Evolutionary conservation across 1,139 yeast species (phyloP), one percentile per base, ranked within the genome.

Genomic region (Geotrichum restrictum): DNA sequence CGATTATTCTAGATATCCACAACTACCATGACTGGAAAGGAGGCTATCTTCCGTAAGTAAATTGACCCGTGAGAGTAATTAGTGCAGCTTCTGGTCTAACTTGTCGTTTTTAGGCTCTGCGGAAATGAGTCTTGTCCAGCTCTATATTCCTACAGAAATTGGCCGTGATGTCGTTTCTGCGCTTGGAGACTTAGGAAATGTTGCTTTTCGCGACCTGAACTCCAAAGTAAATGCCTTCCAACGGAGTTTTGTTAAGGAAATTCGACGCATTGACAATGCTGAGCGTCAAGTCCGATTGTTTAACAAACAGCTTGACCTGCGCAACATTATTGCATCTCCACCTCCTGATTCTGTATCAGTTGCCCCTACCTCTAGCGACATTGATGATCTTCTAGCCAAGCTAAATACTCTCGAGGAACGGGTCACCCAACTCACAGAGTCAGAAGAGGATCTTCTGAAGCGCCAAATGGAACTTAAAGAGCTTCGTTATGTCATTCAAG

Each of bases 51-150:
- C 57, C 60, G 60, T 58, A 56, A 43, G 60, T 58, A 46, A 34
- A 46, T 46, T 50, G 33, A 4, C 21, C 18, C 22, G 42, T 39
- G 18, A 27, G 32, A 31, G 16, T 21, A 11, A 11, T 14, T 18
- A 27, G 21, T 45, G 45, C 27, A 29, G 22, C 27, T 3, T 32
- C 21, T 14, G 24, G n/a, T 37, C 49, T 44, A 49, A 43, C 37
- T 4, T 19, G 8, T 11, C 22, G 11, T 11, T 61, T 48, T 59
- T 60, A 58, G 61, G 95, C 70, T 88, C 97, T 56, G 98, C 97
- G 72, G 95, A 91, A 57, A 93, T 93, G 98, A 79, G 93, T 41
- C 77, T 93, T 58, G 91, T 91, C 39, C 98, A 93, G 74, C 79
- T 93, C 65, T 93, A 87, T 69, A 83, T 94, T 54, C 91, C 98